Base-by-base conservation (phyloP, 108 stramenopile genomes). In the Aurantiochytrium sp. region DNA sequence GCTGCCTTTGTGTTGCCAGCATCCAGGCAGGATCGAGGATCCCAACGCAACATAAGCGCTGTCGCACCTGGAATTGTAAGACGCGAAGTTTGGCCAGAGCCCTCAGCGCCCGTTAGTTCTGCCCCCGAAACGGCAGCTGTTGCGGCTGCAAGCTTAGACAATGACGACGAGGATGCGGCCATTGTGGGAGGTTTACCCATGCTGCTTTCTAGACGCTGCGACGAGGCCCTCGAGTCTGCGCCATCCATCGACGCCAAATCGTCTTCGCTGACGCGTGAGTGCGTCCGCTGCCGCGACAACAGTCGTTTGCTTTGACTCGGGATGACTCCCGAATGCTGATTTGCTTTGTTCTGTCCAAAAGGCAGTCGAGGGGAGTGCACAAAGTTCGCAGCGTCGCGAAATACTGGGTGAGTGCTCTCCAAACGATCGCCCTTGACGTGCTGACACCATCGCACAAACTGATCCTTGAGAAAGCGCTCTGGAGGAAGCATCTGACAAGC, bases 401-500 rank as follows among this genome's bases (percentile, higher is more conserved):
- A 83, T 12, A 83, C 76, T 6, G 76, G 76, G 28, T 83, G 76
- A 2, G 6, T 12, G 51, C 76, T 83, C 76, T 83, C 76, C 19
- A 83, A 12, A 55, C 1, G 6, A 35, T 45, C 51, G 12, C 51
- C 49, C 45, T 53, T 47, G n/a, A 53, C 51, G 3, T 53, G 45
- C 51, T 53, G 45, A 53, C 76, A 83, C 76, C 76, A 83, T 45
- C 51, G 45, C 76, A 47, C 76, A 23, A 83, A 83, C 28, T 83
- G 76, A 18, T 83, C 76, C 23, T 83, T 83, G n/a, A 83, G 51
- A 23, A 83, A 83, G 25, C 76, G 45, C 10, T 35, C 23, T 25
- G 76, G 76, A n/a, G 76, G 76, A 21, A 83, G 51, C 49, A 23
- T 83, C 51, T 83, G 76, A 23, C 76, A 83, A 14, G 76, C 76